phyloP scores from a whole-genome alignment of 75 land plant genomes.

The Cunninghamia lanceolata region DNA sequence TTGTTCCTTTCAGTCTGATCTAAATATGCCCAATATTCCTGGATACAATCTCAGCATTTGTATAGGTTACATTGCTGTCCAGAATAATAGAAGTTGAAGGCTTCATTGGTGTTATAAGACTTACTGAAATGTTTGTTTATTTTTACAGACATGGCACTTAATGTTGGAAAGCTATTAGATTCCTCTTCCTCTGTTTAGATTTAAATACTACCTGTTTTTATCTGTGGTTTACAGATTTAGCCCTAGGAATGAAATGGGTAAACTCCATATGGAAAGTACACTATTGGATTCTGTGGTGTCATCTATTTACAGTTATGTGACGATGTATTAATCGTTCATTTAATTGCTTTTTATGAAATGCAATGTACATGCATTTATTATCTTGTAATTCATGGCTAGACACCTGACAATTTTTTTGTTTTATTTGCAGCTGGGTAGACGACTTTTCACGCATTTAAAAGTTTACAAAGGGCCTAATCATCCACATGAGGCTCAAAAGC shows the following conservation, averaged over 20 bases:
- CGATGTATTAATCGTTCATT: neutral
- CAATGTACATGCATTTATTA: neutral
- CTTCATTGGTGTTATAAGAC: neutral
- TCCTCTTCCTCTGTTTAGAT: neutral
- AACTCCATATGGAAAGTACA: neutral
- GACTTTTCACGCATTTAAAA: conserved; percentile 83
- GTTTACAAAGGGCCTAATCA: conserved; percentile 90
- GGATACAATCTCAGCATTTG: neutral
- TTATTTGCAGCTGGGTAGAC: conserved; percentile 71
- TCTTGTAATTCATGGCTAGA: neutral
- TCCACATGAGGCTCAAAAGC: conserved; percentile 89
- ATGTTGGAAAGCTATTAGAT: neutral
- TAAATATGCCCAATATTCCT: neutral
- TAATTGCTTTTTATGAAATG: neutral
- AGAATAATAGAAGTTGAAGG: neutral
- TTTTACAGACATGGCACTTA: neutral
- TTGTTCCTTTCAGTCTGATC: neutral
- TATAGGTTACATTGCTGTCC: neutral
- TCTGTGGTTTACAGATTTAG: neutral
- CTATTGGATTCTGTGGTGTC: neutral
- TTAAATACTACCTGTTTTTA: neutral
- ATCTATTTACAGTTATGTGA: neutral
- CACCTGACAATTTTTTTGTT: neutral
- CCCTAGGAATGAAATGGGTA: neutral
- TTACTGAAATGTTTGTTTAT: neutral